Conservation (phyloP, 495 filamentous ascomycete species). For the Lophiostoma macrostomum region DNA sequence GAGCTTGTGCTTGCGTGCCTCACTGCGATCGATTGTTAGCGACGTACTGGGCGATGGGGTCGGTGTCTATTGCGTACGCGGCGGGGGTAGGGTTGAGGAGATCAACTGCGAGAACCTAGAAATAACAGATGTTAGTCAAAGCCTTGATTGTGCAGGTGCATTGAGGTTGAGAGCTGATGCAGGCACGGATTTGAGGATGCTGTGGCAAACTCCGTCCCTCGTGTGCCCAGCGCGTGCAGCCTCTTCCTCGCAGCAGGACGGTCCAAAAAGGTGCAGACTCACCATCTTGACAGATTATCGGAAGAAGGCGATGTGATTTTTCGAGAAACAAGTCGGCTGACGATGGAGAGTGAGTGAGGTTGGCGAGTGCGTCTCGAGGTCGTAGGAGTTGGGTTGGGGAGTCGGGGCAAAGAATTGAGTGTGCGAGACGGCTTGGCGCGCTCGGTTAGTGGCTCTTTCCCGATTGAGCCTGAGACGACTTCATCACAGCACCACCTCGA, state of each 20-base stretch:
- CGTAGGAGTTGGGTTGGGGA: no score
- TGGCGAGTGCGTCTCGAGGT: no score
- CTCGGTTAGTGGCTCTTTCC: no score
- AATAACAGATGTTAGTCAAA: background rate
- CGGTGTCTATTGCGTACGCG: conserved; percentile 43
- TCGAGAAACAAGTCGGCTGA: conserved; percentile 5
- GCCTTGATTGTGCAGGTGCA: background rate
- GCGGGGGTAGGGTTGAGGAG: conserved; percentile 96
- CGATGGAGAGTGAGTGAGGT: no score
- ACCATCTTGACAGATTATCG: conserved; percentile 29
- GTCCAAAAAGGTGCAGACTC: conserved; percentile 1
- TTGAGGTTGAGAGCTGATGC: background rate
- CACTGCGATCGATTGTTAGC: conserved; percentile 38
- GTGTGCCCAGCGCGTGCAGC: conserved; percentile 9
- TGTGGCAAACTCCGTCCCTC: conserved; percentile 18
- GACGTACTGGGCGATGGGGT: background rate
- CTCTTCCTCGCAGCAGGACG: background rate
- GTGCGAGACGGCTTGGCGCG: no score
- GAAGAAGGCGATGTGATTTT: conserved; percentile 6
- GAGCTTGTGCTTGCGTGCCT: conserved; percentile 99
- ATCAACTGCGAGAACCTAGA: conserved; percentile 98
- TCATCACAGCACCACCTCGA: no score
- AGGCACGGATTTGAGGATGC: conserved; percentile 3
- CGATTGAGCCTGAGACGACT: no score
- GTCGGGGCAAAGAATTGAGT: no score